Evolutionary conservation across 352 stramenopile genomes (phyloP), one percentile per base, ranked within the genome.

Genomic region (Globisporangium spiculum): DNA sequence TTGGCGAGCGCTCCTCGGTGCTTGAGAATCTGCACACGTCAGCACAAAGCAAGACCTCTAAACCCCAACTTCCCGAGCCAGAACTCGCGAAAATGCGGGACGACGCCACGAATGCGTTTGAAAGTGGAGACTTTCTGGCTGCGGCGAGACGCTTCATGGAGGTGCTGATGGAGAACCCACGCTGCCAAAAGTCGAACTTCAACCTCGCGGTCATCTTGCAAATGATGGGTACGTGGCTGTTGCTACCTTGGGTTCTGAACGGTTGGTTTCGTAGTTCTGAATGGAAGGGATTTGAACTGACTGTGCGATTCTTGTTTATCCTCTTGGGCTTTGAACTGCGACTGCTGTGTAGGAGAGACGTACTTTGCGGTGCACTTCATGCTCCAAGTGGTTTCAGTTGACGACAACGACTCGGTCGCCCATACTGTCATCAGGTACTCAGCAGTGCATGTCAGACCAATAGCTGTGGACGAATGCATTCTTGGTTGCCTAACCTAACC

Each of bases 161-260:
- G 0, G 81, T 90, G 32, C 70, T 94, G 48, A 18, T 79, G 16
- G 77, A 63, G 4, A 79, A 72, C 62, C 80, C 80, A n/a, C 70
- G 67, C 6, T 92, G 83, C 38, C 77, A 77, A 9, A 90, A 89
- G 64, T 78, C 83, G 59, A 91, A 80, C 57, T 94, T 93, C 65
- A 94, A 94, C 60, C 76, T 94, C 50, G 84, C 79, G 1, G 84
- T 92, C 27, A 89, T 92, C 46, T 60, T 94, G 22, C 83, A 94
- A 56, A 90, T 69, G 48, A 77, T 90, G 32, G 81, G 82, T 90
- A 63, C 10, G 69, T 60, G 9, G 3, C n/a, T 44, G 9, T 30
- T 66, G 24, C 9, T 38, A 5, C 14, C 27, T 60, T 38, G 54
- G 7, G 7, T 12, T 8, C 5, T 46, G 20, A 32, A 44, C 16